These are phyloP conservation scores for Irpex lacteus DNA, from an alignment of 1,284 basidiomycete species.

Conservation along the genomic window DNA sequence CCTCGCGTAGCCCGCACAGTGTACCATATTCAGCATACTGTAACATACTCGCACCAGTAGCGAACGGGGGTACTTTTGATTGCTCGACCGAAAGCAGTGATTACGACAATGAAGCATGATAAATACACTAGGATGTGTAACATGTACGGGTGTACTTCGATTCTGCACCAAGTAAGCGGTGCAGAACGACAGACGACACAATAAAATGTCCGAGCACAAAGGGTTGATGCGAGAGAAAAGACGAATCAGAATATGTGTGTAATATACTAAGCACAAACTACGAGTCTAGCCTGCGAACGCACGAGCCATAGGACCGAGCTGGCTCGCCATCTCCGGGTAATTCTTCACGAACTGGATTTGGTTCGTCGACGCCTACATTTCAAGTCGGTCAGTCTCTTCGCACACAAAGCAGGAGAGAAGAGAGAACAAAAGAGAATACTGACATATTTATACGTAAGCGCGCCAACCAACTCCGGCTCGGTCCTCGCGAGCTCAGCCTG, in stretches of 20 bases:
- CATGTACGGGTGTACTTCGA: not conserved
- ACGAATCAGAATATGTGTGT: not conserved
- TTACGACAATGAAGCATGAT: not conserved
- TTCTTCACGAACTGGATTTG: conserved; percentile 80
- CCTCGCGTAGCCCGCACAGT: too few relatives aligned
- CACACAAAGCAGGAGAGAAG: not conserved
- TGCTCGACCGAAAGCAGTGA: not conserved
- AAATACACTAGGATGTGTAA: not conserved
- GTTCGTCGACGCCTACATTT: conserved; percentile 68
- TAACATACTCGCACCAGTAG: not conserved
- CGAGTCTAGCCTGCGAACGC: not conserved
- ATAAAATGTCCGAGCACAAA: not conserved
- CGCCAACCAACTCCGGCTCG: conserved; percentile 87
- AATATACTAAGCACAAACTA: not conserved
- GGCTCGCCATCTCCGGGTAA: conserved; percentile 80
- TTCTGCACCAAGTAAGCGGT: too few relatives aligned
- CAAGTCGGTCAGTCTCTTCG: conserved; percentile 15
- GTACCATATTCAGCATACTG: too few relatives aligned
- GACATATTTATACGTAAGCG: conserved; percentile 85
- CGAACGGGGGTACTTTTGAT: not conserved
- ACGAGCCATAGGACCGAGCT: conserved; percentile 54
- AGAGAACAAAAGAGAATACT: conserved; percentile 23
- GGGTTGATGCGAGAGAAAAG: not conserved
- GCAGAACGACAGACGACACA: not conserved
- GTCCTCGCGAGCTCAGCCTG: conserved; percentile 88